phyloP scores from a whole-genome alignment of 148 eudicot species.

The Simmondsia chinensis region DNA sequence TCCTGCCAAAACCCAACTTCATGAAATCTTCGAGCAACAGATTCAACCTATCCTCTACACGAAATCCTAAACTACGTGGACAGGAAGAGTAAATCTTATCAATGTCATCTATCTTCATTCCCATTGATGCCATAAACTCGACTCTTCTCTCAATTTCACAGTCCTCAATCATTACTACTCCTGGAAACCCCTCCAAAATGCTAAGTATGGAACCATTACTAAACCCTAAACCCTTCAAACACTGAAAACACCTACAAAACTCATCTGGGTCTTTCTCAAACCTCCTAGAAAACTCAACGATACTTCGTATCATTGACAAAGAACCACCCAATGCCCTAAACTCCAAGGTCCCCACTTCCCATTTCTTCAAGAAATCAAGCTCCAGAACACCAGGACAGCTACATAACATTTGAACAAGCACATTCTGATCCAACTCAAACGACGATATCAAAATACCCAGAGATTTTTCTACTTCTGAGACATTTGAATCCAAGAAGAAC shows the following conservation, averaged over 20 bases:
- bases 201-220: constrained; percentile 39
- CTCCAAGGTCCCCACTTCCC: constrained; percentile 33
- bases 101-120: constrained; percentile 23
- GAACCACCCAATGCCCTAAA: constrained; percentile 14
- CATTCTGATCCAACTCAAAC: constrained; percentile 37
- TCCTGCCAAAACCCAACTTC: constrained; percentile 41
- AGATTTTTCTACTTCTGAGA: constrained; percentile 42
- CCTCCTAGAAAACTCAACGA: constrained; percentile 48
- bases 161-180: constrained; percentile 39
- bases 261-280: constrained; percentile 36
- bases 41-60: constrained; percentile 50
- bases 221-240: constrained; percentile 57
- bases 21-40: constrained; percentile 60
- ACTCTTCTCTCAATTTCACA: constrained; percentile 27
- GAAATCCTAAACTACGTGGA: constrained; percentile 46
- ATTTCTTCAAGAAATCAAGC: constrained; percentile 50
- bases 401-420: constrained; percentile 31
- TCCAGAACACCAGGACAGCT: constrained; percentile 55
- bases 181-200: constrained; percentile 52
- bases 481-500: constrained; percentile 26
- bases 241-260: constrained; percentile 25
- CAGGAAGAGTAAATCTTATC: constrained; percentile 22
- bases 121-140: constrained; percentile 37
- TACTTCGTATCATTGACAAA: constrained; percentile 18
- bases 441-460: constrained; percentile 34